Evolutionary conservation across 306 rosid species (phyloP), one percentile per base, ranked within the genome.

Genomic region (Corylus avellana): DNA sequence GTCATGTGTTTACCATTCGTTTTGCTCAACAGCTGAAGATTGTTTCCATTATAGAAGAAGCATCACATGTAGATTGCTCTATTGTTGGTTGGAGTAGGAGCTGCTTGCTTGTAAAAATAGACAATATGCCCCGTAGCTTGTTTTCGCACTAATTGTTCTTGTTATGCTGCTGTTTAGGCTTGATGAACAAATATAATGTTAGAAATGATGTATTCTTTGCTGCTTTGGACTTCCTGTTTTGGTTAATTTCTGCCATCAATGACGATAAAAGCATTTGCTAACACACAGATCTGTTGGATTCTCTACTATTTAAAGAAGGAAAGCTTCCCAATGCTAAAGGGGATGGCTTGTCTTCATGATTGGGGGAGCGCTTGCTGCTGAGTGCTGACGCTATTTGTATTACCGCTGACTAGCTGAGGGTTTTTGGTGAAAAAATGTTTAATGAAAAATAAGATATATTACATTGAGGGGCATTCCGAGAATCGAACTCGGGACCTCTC

Each of bases 41-140:
- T 35, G 8, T 42, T 46, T 20, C 13, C 22, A 25, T 37, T 47
- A 67, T 64, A 10, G 67, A 72, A 72, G 84, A 76, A 72, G 84
- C 73, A 58, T 75, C 69, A 78, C 56, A 77, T 55, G 7, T 78
- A 73, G 54, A 55, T 75, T 84, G 78, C 77, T 74, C 67, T 84
- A 78, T 83, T 78, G 73, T 83, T 78, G 79, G 78, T 75, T 29
- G 53, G 78, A 80, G 62, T 48, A 80, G 53, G 79, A 64, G 81
- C 73, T 57, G 75, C 80, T 75, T 62, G 55, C 55, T 74, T 47
- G 66, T 69, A 53, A 73, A 82, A 66, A 37, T 16, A 54, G 74
- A 66, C 62, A 39, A 47, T 25, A 57, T 80, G 62, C 47, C 64
- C 57, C 84, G 35, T 79, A 79, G 56, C 55, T 75, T 35, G 37